phyloP scores from a whole-genome alignment of 805 yeast genomes.

The Nakazawaea ishiwadae region DNA sequence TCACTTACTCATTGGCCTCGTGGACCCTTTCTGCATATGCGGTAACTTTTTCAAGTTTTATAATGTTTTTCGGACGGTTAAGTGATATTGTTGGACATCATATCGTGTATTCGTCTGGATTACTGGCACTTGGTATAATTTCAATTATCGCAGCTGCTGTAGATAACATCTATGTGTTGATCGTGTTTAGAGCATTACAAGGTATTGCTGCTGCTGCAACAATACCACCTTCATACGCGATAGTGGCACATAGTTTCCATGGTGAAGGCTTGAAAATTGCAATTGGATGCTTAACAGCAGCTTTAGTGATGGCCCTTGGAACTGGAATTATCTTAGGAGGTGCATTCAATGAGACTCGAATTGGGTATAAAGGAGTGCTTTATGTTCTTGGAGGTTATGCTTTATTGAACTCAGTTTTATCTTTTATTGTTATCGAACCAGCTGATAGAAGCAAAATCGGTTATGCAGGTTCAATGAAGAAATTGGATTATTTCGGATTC shows the following conservation, averaged over 20 bases:
- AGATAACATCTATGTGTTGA: constrained; percentile 24
- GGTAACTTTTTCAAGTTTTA: constrained; percentile 31
- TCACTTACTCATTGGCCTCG: not conserved
- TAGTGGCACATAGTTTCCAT: constrained; percentile 16
- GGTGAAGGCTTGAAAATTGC: constrained; percentile 18
- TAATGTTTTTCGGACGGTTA: constrained; percentile 29
- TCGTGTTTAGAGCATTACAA: constrained; percentile 32
- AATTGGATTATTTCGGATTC: constrained; percentile 33
- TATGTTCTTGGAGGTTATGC: constrained; percentile 32
- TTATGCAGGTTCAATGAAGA: constrained; percentile 16
- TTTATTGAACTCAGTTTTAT: constrained; percentile 16
- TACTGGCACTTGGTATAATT: constrained; percentile 19
- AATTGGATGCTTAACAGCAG: constrained; percentile 22
- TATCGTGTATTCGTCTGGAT: constrained; percentile 19
- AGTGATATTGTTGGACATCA: constrained; percentile 30
- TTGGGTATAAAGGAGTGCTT: constrained; percentile 36
- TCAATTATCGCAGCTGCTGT: constrained; percentile 27
- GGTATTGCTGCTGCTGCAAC: constrained; percentile 32
- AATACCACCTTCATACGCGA: constrained; percentile 29
- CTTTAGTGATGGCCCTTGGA: constrained; percentile 28
- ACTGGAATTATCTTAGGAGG: constrained; percentile 40
- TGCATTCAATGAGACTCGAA: constrained; percentile 31
- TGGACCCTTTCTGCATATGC: constrained; percentile 33
- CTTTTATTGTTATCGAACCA: constrained; percentile 22
- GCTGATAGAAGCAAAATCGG: constrained; percentile 16